These are phyloP conservation scores for Drechslera avenae DNA, from an alignment of 2,329 filamentous ascomycete genomes.

Conservation along the genomic window DNA sequence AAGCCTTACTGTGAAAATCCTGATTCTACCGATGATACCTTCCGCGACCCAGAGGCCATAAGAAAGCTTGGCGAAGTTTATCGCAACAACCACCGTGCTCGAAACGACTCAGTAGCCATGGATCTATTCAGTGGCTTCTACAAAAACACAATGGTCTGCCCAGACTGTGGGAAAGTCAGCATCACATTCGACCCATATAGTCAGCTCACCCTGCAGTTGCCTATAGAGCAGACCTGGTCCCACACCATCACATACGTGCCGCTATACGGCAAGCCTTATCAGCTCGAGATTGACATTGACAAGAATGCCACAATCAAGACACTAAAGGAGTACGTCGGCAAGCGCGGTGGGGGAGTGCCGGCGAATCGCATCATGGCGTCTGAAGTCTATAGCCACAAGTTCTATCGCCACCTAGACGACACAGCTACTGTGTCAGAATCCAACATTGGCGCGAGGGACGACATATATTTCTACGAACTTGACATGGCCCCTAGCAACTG, in stretches of 20 bases:
- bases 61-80: conserved; percentile 84
- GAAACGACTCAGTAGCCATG: conserved; percentile 93
- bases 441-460: conserved; percentile 65
- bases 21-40: conserved; percentile 95
- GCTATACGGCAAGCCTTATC: conserved; percentile 70
- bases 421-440: conserved; percentile 68
- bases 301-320: conserved; percentile 72
- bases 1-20: conserved; percentile 98
- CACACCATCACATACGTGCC: conserved; percentile 79
- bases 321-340: conserved; percentile 67
- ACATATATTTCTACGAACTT: conserved; percentile 76
- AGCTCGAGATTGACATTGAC: conserved; percentile 78
- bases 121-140: conserved; percentile 96
- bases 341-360: conserved; percentile 58
- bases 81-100: conserved; percentile 87
- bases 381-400: conserved; percentile 81
- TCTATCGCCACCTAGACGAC: conserved; percentile 87
- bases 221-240: conserved; percentile 81
- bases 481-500: conserved; percentile 80
- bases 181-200: conserved; percentile 99
- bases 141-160: conserved; percentile 95
- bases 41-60: conserved; percentile 79
- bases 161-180: conserved; percentile 89
- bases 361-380: conserved; percentile 72
- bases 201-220: conserved; percentile 87